Evolutionary conservation across 495 filamentous ascomycete species (phyloP), one percentile per base, ranked within the genome.

Genomic region (Penicillium diatomitis): DNA sequence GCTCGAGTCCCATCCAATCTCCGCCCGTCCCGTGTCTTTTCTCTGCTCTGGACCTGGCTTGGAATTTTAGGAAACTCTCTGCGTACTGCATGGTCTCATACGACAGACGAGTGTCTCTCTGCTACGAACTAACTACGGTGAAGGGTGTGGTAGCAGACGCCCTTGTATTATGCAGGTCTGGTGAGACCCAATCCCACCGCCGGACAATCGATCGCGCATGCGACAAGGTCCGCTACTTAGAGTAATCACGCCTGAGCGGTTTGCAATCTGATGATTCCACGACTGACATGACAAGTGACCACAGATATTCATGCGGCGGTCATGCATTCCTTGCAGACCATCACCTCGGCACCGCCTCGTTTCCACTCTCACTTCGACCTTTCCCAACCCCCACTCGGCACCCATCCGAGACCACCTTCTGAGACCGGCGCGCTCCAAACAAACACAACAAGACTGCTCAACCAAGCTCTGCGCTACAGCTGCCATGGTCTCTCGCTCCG

Each of bases 401-500:
- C 58, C 53, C 40, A 58, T 41, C 52, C 58, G 49, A 66, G 49
- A 62, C 56, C 55, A 11, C 53, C 51, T 47, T 48, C 53, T 50
- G 55, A 54, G 47, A 54, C 55, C 54, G 54, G 39, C 36, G 39
- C 36, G 46, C 47, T 50, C 44, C 34, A 35, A 56, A 32, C 47
- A 34, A 56, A 48, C 35, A 42, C 29, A 30, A 9, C 43, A 43
- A 31, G 48, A 43, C 35, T 37, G 46, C 29, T 33, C 42, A 29
- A 44, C 4, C 35, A 38, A 42, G 38, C 30, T 41, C 29, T 43
- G 39, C 34, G 37, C 38, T 46, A 28, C 40, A 51, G 32, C 43
- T 50, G 57, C 20, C 38, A 74, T 74, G 71, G 70, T 71, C 39
- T 66, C 64, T 48, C 63, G 71, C 50, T 62, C 64, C 37, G 60